Base-by-base conservation (phyloP, 2,329 filamentous ascomycete genomes). In the Apiospora pterosperma region DNA sequence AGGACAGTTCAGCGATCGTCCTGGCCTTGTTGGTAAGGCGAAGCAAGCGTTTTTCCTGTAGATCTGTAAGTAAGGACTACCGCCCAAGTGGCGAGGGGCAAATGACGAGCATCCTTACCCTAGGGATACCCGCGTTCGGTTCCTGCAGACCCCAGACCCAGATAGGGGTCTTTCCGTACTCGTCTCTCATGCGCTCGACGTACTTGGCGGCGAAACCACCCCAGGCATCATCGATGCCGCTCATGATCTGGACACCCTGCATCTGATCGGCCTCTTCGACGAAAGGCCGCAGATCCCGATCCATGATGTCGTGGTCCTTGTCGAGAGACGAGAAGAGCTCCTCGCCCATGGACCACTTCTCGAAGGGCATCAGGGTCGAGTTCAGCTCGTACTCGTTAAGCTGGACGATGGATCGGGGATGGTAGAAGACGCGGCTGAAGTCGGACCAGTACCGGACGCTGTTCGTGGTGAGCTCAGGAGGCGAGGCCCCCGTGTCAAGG, bases 381-480 rank as follows among this genome's bases (percentile, higher is more conserved):
- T 92, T 89, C 39, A 97, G 82, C 75, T 96, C 92, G 73, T 92
- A 96, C 73, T 97, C 93, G 74, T 91, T 91, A 16, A 98, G 82
- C 74, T 97, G 94, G 11, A 97, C 84, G 63, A 97, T 87, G 14
- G 93, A 97, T 63, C 87, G 88, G 10, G 96, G 96, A 75, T 98
- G 94, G 75, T 92, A 97, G 78, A 89, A 99, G n/a, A 96, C 86
- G 31, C 93, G 88, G 70, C 92, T 96, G 78, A 93, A 98, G 77
- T 99, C 96, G 36, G 93, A 97, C 95, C 96, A 99, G 79, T 96
- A 98, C 63, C 93, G 88, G n/a, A 98, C 91, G 12, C 87, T 85
- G 7, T 88, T 85, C 1, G 88, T 83, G 1, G 85, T 90, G 23
- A 97, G 83, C 62, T 82, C 21, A 0, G 91, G 86, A 6, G 89